Conservation (phyloP, 768 basidiomycete species). For the Multifurca ochricompacta region DNA sequence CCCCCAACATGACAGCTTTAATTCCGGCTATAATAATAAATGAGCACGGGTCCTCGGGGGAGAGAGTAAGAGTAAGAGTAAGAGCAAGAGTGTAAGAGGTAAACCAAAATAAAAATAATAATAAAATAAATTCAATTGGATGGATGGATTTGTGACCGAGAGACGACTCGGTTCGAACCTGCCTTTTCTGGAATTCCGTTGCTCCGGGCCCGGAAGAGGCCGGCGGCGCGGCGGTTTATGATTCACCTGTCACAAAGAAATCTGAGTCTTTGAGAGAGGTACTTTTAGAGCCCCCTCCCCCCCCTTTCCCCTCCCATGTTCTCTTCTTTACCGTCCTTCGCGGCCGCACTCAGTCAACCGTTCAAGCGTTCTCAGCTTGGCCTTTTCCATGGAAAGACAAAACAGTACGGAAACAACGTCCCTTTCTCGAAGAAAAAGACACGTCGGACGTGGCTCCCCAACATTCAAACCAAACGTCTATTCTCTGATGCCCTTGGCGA, state of each 20-base stretch:
- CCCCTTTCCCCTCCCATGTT: constrained; percentile 25
- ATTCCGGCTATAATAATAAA: neutral
- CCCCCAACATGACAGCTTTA: constrained; percentile 7
- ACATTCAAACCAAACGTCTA: constrained; percentile 71
- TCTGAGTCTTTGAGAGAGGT: no score
- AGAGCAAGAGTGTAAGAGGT: no score
- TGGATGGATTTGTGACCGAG: neutral
- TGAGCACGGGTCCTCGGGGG: neutral
- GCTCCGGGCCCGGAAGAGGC: neutral
- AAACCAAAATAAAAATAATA: no score
- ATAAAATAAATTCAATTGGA: no score
- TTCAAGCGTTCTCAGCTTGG: constrained; percentile 79
- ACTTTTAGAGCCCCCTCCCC: no score
- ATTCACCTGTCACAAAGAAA: no score
- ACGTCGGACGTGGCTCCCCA: constrained; percentile 80
- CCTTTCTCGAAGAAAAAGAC: constrained; percentile 87
- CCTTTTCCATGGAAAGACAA: constrained; percentile 75
- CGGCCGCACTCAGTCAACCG: constrained; percentile 43
- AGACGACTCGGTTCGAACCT: neutral
- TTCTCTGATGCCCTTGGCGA: constrained; percentile 56
- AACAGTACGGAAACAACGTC: constrained; percentile 81
- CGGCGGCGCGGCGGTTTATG: neutral
- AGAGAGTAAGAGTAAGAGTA: no score
- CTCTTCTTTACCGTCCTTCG: constrained; percentile 27
- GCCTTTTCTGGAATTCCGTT: constrained; percentile 7